A percentile compares a stretch with the other conserved stretches of the same genome.
phyloP scores from a whole-genome alignment of 768 basidiomycete genomes.

The Nidularia pulvinata region DNA sequence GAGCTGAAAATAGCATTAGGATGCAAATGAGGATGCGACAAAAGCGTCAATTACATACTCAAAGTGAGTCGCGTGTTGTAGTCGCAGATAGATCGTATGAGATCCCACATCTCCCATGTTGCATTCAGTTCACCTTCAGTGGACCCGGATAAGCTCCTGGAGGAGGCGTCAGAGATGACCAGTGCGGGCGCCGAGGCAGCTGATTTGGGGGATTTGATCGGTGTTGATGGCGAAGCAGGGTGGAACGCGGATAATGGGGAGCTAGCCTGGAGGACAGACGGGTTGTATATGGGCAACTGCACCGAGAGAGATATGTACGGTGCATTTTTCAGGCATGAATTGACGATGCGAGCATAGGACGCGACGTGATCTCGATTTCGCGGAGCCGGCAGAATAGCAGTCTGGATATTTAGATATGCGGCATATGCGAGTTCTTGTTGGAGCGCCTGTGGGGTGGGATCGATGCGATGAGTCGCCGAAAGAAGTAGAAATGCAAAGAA shows the following conservation, averaged over 20 bases:
- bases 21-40: constrained; percentile 3
- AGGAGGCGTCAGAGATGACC: constrained; percentile 28
- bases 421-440: constrained; percentile 93
- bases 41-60: constrained; percentile 41
- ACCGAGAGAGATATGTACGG: constrained; percentile 83
- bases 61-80: constrained; percentile 75
- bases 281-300: constrained; percentile 82
- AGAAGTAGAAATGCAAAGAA: constrained; percentile 4
- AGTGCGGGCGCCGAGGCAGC: constrained; percentile 27
- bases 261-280: constrained; percentile 50
- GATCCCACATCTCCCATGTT: constrained; percentile 99
- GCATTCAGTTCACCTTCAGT: constrained; percentile 62
- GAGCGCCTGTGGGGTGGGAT: constrained; percentile 61
- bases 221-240: constrained; percentile 7
- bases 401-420: constrained; percentile 85
- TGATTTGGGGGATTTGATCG: constrained; percentile 1
- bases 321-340: constrained; percentile 67
- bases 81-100: constrained; percentile 87
- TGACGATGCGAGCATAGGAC: constrained; percentile 92
- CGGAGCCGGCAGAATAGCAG: constrained; percentile 88
- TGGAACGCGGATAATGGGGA: constrained; percentile 17
- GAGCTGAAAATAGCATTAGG: constrained; percentile 45
- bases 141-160: constrained; percentile 28
- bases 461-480: constrained; percentile 5
- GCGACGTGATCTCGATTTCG: constrained; percentile 81